Base-by-base conservation (phyloP, 2,329 filamentous ascomycete species). In the Chalaropsis thielavioides region DNA sequence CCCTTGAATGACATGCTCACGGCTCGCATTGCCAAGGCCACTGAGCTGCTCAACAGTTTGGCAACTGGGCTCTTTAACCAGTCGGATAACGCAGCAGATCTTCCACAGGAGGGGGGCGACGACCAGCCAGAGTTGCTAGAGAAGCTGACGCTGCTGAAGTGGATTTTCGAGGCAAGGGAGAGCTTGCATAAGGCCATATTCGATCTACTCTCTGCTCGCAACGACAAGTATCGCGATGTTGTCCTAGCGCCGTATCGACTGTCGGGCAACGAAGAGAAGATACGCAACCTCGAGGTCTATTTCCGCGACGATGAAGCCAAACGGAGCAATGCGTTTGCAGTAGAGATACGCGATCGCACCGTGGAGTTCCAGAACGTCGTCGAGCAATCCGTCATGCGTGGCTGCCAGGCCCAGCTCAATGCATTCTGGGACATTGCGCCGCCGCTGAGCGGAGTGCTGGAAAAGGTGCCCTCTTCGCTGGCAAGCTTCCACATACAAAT, bases 371-470 rank as follows among this genome's bases (percentile, higher is more conserved):
- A 89, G 69, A 80, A 82, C 59, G 83, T 94, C 6, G 84, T 96
- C 38, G 90, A 96, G 72, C 81, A 86, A 70, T 94, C 94, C 64
- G 92, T 96, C 24, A 85, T 86, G 22, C 85, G 89, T 10, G 94
- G 92, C 17, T 90, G 97, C 11, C 91, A 96, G 73, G 83, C 90
- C 64, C 94, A 97, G 75, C 81, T 96, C 1, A 92, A 88, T 10
- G 92, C 92, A 0, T 99, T 97, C 74, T 99, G 94, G 94, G 94
- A 99, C 72, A 95, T 97, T 71, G 92, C 92, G 1, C 94, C 94
- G 2, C 85, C 86, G 2, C 80, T 99, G 0, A 80, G 87, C 31
- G 81, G 85, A 17, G 79, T 97, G 59, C 81, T 95, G 11, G 89
- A 95, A 67, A 88, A 88, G 70, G 86, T 96, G 24, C 92, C 91